Evolutionary conservation across 768 basidiomycete genomes (phyloP).

Genomic region (Leucocoprinus leucothites): DNA sequence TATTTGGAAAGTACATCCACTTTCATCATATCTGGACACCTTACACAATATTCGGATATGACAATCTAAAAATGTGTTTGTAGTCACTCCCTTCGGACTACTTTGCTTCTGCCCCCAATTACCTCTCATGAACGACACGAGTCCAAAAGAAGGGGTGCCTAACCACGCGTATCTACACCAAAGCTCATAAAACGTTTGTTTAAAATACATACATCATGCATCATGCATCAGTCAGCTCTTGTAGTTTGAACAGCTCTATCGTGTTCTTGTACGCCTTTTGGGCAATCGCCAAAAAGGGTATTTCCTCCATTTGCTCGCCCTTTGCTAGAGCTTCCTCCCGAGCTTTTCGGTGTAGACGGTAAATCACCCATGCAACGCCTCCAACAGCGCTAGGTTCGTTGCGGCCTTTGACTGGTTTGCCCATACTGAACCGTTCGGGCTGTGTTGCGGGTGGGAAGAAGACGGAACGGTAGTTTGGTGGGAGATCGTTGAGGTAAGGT

Average conservation of each 20-base stretch:
- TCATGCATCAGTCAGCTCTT: slow-evolving; percentile 5
- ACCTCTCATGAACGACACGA: no score
- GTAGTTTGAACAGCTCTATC: slow-evolving; percentile 1
- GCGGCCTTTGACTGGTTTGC: slow-evolving; percentile 69
- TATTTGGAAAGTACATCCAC: background rate
- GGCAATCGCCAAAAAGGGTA: slow-evolving; percentile 7
- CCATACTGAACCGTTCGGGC: slow-evolving; percentile 55
- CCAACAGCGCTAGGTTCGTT: slow-evolving; percentile 71
- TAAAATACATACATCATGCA: no score
- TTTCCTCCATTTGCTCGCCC: background rate
- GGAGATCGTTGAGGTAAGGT: slow-evolving; percentile 43
- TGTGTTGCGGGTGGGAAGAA: slow-evolving; percentile 53
- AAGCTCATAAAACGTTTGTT: no score
- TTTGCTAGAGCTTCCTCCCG: background rate
- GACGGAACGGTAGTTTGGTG: slow-evolving; percentile 37
- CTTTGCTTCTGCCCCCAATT: no score
- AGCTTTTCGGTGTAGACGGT: slow-evolving; percentile 38
- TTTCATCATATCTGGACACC: background rate
- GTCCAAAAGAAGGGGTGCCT: no score
- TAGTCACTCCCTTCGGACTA: no score
- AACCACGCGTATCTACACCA: no score
- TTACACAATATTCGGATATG: no score
- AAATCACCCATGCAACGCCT: slow-evolving; percentile 71
- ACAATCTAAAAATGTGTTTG: no score
- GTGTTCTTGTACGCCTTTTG: slow-evolving; percentile 10